Base-by-base conservation (phyloP, 192 early-diverging fungal genomes). In the Coemansia sp. region DNA sequence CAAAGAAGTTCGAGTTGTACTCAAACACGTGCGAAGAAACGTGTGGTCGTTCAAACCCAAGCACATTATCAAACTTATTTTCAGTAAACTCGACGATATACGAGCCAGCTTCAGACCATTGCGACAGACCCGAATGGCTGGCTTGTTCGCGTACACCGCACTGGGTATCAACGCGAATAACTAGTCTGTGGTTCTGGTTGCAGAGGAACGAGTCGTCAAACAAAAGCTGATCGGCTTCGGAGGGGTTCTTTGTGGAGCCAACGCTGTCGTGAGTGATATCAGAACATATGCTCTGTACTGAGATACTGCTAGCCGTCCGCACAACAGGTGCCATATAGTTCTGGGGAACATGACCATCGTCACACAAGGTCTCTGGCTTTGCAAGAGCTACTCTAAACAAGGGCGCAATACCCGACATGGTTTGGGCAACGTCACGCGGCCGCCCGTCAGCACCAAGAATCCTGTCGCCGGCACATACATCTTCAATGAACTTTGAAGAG, bases 261-360 rank as follows among this genome's bases (percentile, higher is more conserved):
- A 7, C 53, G 42, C 67, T 44, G 7, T 39, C 57, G 1, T 59
- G 57, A 2, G 73, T 70, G 25, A 61, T 37, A 17, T 43, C 60
- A 4, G 78, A 81, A 64, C 78, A 81, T 49, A 81, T 81, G 67
- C 78, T 81, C 59, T 59, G 78, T 54, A 81, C 69, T 5, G 78
- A 81, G n/a, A 81, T 81, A 63, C 73, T 75, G 67, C 78, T 81
- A 32, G 73, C 78, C 4, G 78, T 72, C 37, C 78, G 55, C 57
- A 75, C 70, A 7, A 75, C 70, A 6, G 78, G 73, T 37, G 70
- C 70, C 2, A 45, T 49, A 19, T 62, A 70, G 65, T 68, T 56
- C n/a, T 63, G 42, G 9, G 72, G 69, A 10, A 79, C 70, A 54
- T 57, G 58, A 38, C 42, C 8, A 44, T 68, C 67, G 59, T 53